phyloP scores from a whole-genome alignment of 345 rosid genomes.

The Mangifera indica region DNA sequence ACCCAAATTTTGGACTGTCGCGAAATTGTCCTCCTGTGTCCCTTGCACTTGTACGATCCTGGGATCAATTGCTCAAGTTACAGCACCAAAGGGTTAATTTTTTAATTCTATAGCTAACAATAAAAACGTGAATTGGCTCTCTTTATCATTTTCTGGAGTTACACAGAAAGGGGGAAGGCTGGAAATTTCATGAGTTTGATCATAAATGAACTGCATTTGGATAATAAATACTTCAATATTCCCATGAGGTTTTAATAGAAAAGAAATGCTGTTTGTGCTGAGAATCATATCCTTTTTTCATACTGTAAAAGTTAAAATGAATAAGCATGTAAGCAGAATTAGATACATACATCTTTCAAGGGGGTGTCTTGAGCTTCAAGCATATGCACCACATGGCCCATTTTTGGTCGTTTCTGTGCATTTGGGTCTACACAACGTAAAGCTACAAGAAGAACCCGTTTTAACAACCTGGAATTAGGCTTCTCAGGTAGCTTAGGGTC shows the following conservation, averaged over 20 bases:
- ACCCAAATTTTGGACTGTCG: conserved; percentile 17
- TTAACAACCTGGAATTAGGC: conserved; percentile 69
- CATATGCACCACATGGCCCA: conserved; percentile 92
- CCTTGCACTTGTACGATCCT: conserved; percentile 47
- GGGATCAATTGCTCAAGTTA: conserved; percentile 16
- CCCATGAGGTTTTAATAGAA: not conserved
- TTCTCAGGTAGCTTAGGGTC: conserved; percentile 83
- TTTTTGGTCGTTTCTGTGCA: conserved; percentile 69
- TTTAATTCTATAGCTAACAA: not conserved
- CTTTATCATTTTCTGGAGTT: not conserved
- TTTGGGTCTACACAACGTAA: conserved; percentile 85
- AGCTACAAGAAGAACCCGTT: conserved; percentile 81
- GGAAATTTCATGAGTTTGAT: not conserved
- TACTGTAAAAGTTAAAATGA: not conserved
- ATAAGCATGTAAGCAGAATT: not conserved
- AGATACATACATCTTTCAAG: conserved; percentile 54
- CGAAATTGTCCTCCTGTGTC: conserved; percentile 22
- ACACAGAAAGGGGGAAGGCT: not conserved
- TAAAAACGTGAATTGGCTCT: not conserved
- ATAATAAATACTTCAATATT: not conserved
- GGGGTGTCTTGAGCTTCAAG: conserved; percentile 83
- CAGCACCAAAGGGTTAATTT: conserved; percentile 10
- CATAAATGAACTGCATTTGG: not conserved
- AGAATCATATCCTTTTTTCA: not conserved
- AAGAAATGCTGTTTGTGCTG: not conserved